Conservation (phyloP, 2,329 filamentous ascomycete species). For the Rutstroemia sp. region DNA sequence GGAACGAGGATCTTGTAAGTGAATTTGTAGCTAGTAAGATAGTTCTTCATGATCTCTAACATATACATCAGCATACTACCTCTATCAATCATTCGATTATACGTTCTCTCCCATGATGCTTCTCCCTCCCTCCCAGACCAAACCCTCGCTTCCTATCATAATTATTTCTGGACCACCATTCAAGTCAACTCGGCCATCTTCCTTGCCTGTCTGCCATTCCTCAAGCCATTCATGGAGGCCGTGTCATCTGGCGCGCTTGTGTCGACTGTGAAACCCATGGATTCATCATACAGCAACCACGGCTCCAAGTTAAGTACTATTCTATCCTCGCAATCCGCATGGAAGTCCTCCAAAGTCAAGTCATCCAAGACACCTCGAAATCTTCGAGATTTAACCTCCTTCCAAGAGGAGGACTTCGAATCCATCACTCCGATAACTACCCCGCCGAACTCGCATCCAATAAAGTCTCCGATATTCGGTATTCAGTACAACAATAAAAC, state of each 20-base stretch:
- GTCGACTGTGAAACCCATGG: conserved; percentile 12
- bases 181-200: conserved; percentile 19
- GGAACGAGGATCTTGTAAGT: conserved; percentile 30
- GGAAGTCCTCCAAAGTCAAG: conserved; percentile 5
- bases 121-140: conserved; percentile 9
- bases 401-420: neutral
- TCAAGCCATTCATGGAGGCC: conserved; percentile 19
- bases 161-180: conserved; percentile 16
- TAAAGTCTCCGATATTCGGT: neutral
- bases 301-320: conserved; percentile 11
- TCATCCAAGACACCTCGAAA: neutral
- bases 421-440: neutral
- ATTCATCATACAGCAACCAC: conserved; percentile 8
- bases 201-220: conserved; percentile 16
- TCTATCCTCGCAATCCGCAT: conserved; percentile 7
- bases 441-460: neutral
- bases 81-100: conserved; percentile 19
- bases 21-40: neutral
- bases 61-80: conserved; percentile 28
- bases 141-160: conserved; percentile 13
- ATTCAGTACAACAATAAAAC: conserved; percentile 3
- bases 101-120: conserved; percentile 10
- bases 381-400: conserved; percentile 1
- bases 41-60: neutral
- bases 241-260: conserved; percentile 15